phyloP scores from a whole-genome alignment of 1,284 basidiomycete species.

The Testicularia cyperi region DNA sequence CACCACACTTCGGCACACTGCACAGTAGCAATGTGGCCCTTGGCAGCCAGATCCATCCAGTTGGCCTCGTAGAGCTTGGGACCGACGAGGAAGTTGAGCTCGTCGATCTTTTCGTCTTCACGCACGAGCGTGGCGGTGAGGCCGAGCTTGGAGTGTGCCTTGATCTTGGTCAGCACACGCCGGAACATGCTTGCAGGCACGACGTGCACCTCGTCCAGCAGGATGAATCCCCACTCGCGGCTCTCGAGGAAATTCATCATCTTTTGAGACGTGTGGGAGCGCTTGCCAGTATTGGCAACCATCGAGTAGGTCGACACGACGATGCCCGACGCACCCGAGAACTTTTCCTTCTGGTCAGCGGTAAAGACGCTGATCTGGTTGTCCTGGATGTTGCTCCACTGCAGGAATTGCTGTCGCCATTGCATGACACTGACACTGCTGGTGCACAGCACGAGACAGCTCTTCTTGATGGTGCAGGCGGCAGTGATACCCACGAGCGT shows the following conservation, averaged over 20 bases:
- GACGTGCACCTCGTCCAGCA: slow-evolving; percentile 60
- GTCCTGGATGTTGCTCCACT: slow-evolving; percentile 60
- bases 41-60: slow-evolving; percentile 99
- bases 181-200: slow-evolving; percentile 60
- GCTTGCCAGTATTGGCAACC: slow-evolving; percentile 60
- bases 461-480: slow-evolving; percentile 98
- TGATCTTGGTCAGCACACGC: slow-evolving; percentile 59
- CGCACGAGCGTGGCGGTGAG: slow-evolving; percentile 80
- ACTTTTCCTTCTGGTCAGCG: slow-evolving; percentile 59
- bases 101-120: slow-evolving; percentile 98
- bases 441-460: slow-evolving; percentile 89
- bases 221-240: slow-evolving; percentile 59
- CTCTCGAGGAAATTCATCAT: slow-evolving; percentile 61
- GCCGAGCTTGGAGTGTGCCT: slow-evolving; percentile 58
- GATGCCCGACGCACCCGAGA: slow-evolving; percentile 57
- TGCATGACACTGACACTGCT: slow-evolving; percentile 60
- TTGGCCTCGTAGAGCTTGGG: slow-evolving; percentile 99
- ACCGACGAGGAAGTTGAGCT: slow-evolving; percentile 98
- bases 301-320: slow-evolving; percentile 60
- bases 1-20: slow-evolving; percentile 99
- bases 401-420: slow-evolving; percentile 58
- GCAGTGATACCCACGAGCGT: slow-evolving; percentile 98
- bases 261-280: slow-evolving; percentile 59
- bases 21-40: slow-evolving; percentile 98
- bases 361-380: slow-evolving; percentile 59